Percentiles rank a stretch among this genome's conserved stretches.
Evolutionary conservation across 2,329 filamentous ascomycete species (phyloP).

Genomic region (Tolypocladium capitatum): DNA sequence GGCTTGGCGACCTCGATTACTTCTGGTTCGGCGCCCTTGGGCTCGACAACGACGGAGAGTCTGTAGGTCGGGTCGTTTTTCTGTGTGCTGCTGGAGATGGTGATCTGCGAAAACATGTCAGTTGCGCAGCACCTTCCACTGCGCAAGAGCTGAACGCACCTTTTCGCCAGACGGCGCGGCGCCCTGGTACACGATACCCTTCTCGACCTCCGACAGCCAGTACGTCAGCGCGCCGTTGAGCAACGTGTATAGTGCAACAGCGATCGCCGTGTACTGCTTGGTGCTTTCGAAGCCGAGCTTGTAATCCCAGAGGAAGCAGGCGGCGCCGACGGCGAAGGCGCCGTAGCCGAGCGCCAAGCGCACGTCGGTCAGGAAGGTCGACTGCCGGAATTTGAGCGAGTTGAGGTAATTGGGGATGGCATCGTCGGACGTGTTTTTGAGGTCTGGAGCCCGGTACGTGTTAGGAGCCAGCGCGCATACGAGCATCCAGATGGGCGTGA

Average conservation of each 20-base stretch:
- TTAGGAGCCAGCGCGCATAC: background rate
- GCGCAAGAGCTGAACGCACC: slow-evolving; percentile 25
- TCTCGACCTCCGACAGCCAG: slow-evolving; percentile 79
- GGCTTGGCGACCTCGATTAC: slow-evolving; percentile 44
- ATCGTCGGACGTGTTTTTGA: slow-evolving; percentile 95
- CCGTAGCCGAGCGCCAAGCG: slow-evolving; percentile 73
- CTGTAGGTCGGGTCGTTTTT: slow-evolving; percentile 77
- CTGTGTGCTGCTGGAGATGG: slow-evolving; percentile 56
- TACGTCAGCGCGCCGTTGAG: slow-evolving; percentile 67
- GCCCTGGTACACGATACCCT: slow-evolving; percentile 69
- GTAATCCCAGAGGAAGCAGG: slow-evolving; percentile 85
- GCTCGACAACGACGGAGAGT: slow-evolving; percentile 47
- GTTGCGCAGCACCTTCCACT: background rate
- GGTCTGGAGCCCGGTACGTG: slow-evolving; percentile 41
- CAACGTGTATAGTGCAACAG: slow-evolving; percentile 66
- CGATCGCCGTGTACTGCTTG: slow-evolving; percentile 65
- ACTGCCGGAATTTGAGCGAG: slow-evolving; percentile 71
- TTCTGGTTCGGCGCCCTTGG: slow-evolving; percentile 23
- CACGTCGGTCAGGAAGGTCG: slow-evolving; percentile 68
- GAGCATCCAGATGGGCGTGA: background rate
- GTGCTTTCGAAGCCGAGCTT: slow-evolving; percentile 80
- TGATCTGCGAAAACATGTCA: slow-evolving; percentile 38
- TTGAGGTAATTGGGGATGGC: slow-evolving; percentile 88
- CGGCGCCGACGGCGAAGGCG: slow-evolving; percentile 66
- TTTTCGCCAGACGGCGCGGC: slow-evolving; percentile 50